Percentiles rank a stretch among this genome's conserved stretches.
Evolutionary conservation across 106 monocot genomes (phyloP).

Genomic region (Apostasia shenzhenica): DNA sequence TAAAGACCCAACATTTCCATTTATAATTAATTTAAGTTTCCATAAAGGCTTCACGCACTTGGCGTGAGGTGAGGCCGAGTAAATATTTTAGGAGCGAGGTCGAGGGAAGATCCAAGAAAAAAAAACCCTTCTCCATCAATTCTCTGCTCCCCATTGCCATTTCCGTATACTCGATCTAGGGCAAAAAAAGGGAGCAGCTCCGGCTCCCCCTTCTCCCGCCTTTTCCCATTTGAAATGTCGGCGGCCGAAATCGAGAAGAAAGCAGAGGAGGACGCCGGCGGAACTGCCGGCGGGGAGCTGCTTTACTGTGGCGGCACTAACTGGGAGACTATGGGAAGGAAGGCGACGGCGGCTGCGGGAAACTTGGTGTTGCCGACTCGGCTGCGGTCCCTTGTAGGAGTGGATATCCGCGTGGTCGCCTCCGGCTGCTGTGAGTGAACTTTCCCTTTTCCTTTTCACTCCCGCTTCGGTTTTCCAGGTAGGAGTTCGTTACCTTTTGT

Average conservation of each 20-base stretch:
- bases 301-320: constrained; percentile 83
- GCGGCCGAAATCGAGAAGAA: constrained; percentile 24
- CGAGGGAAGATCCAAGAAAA: no score
- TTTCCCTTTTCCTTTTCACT: background rate
- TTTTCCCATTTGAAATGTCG: constrained; percentile 22
- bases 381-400: constrained; percentile 64
- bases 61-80: no score
- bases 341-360: constrained; percentile 6
- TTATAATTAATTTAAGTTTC: no score
- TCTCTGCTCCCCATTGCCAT: background rate
- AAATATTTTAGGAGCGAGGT: no score
- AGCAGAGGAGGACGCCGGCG: constrained; percentile 26
- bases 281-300: constrained; percentile 57
- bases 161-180: constrained; percentile 2
- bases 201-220: background rate
- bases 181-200: background rate
- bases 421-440: constrained; percentile 61
- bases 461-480: background rate
- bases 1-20: no score
- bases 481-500: background rate
- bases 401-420: constrained; percentile 82
- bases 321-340: constrained; percentile 66
- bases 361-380: constrained; percentile 80
- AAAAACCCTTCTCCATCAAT: no score
- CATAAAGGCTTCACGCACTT: no score